A percentile compares a stretch with the other conserved stretches of the same genome.
Evolutionary conservation across 495 filamentous ascomycete species (phyloP).

Genomic region (Ascobolus immersus): DNA sequence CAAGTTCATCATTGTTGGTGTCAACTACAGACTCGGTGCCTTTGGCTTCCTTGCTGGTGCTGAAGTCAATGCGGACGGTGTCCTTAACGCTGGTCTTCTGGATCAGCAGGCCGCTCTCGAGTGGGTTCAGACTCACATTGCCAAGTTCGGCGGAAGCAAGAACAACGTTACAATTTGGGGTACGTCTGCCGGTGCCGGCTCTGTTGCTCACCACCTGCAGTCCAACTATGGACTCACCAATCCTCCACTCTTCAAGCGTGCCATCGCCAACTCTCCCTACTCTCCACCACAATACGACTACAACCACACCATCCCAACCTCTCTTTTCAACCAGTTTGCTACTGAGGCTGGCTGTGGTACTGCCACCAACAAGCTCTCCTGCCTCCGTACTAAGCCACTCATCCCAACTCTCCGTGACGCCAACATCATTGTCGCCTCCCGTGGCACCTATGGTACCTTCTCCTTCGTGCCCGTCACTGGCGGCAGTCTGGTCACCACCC

Average conservation of each 20-base stretch:
- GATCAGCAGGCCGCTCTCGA: conserved; percentile 20
- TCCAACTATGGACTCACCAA: conserved; percentile 1
- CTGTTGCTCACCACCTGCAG: conserved; percentile 2
- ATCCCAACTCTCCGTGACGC: conserved; percentile 3
- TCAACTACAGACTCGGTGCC: conserved; percentile 6
- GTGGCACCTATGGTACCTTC: neutral
- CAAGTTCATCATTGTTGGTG: conserved; percentile 2
- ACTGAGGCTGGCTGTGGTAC: neutral
- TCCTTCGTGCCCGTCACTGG: conserved; percentile 1
- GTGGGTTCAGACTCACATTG: conserved; percentile 28
- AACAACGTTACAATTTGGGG: conserved; percentile 18
- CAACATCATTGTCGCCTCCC: neutral
- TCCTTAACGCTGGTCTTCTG: conserved; percentile 6
- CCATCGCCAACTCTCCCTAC: conserved; percentile 4
- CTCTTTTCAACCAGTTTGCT: conserved; percentile 2
- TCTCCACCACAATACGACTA: conserved; percentile 1
- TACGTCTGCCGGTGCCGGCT: conserved; percentile 26
- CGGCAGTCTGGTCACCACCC: conserved; percentile 1
- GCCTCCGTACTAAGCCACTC: conserved; percentile 4
- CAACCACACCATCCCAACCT: conserved; percentile 1
- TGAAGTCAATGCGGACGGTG: conserved; percentile 2
- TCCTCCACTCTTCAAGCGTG: conserved; percentile 3
- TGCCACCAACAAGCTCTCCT: neutral
- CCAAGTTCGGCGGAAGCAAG: conserved; percentile 28
- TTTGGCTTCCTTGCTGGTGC: conserved; percentile 4